phyloP scores from a whole-genome alignment of 768 basidiomycete genomes.

The Hebeloma cylindrosporum region DNA sequence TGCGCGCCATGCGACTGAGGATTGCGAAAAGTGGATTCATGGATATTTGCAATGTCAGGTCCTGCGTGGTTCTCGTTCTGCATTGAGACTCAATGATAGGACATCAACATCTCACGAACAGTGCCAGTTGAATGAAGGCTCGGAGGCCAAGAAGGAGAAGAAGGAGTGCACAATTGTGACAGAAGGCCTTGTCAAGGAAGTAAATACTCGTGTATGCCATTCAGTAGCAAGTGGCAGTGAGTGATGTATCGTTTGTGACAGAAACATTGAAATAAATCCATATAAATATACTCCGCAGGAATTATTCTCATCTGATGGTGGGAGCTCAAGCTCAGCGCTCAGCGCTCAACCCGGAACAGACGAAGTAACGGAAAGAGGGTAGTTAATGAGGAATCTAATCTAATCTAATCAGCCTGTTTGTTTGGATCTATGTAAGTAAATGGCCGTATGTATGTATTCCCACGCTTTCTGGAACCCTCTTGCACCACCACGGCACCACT shows the following conservation, averaged over 20 bases:
- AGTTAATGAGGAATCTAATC: no score
- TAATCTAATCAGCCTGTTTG: no score
- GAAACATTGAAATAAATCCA: conserved; percentile 4
- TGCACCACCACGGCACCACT: no score
- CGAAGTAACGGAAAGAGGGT: no score
- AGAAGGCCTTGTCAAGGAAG: conserved; percentile 18
- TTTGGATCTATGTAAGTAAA: no score
- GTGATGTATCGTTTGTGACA: conserved; percentile 21
- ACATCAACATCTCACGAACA: neutral
- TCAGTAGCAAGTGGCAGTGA: conserved; percentile 26
- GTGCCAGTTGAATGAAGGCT: conserved; percentile 18
- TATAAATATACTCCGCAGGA: neutral
- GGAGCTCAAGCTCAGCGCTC: neutral
- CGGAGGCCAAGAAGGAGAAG: conserved; percentile 26
- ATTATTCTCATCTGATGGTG: neutral
- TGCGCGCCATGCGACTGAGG: conserved; percentile 23
- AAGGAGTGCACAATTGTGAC: no score
- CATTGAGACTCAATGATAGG: neutral
- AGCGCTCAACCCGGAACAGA: neutral
- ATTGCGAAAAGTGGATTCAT: conserved; percentile 26
- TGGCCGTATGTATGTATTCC: no score
- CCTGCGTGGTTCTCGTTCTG: no score
- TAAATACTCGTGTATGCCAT: conserved; percentile 22
- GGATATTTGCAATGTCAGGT: conserved; percentile 19
- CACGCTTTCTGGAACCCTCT: no score